Evolutionary conservation across 2,329 filamentous ascomycete genomes (phyloP).

Genomic region (Xylariales sp.): DNA sequence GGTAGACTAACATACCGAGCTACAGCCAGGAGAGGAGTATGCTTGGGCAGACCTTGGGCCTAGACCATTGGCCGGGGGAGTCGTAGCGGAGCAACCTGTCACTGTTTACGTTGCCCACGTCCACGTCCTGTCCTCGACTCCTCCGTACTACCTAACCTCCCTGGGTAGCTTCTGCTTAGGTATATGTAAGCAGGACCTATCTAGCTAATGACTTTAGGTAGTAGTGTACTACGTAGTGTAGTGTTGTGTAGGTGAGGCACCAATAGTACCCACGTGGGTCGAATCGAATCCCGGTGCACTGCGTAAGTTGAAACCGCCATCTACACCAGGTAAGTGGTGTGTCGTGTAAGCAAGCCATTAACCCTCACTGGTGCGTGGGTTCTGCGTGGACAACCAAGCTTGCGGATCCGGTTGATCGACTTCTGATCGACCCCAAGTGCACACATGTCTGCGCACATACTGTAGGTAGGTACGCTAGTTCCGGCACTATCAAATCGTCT

Average conservation of each 20-base stretch:
- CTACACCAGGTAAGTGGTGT: no score
- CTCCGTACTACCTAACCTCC: no score
- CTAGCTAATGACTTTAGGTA: no score
- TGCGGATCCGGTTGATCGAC: slow-evolving; percentile 12
- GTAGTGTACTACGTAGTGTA: no score
- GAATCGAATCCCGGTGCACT: slow-evolving; percentile 32
- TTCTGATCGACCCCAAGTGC: not conserved
- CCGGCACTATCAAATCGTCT: not conserved
- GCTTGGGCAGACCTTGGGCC: not conserved
- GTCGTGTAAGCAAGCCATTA: slow-evolving; percentile 4
- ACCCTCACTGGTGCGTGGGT: not conserved
- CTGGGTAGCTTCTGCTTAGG: no score
- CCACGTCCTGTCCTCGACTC: not conserved
- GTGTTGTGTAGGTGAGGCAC: no score
- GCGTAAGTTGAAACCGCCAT: slow-evolving; percentile 33
- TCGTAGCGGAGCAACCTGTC: slow-evolving; percentile 7
- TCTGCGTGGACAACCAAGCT: slow-evolving; percentile 9
- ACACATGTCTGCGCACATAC: slow-evolving; percentile 10
- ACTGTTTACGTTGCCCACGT: slow-evolving; percentile 20
- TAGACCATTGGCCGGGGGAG: slow-evolving; percentile 16
- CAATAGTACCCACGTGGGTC: slow-evolving; percentile 33
- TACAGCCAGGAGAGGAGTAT: no score
- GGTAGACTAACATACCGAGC: not conserved
- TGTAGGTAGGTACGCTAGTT: not conserved
- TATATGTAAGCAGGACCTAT: not conserved